Evolutionary conservation across 1,284 basidiomycete genomes (phyloP).

Genomic region (Papiliotrema laurentii): DNA sequence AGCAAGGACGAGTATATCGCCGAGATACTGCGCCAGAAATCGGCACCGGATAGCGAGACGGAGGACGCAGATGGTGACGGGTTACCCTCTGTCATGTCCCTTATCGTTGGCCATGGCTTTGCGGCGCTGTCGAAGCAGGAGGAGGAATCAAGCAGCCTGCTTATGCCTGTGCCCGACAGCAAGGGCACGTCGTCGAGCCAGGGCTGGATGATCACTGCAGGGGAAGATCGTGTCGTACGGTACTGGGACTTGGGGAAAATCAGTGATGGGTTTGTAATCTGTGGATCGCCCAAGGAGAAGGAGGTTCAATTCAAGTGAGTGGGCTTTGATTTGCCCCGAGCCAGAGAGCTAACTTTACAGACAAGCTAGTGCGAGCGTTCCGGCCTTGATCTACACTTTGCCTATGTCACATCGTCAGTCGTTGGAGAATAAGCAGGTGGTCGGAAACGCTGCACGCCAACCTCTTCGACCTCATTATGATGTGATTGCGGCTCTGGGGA

Average conservation of each 20-base stretch:
- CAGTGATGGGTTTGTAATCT: slow-evolving; percentile 39
- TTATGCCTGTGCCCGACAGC: slow-evolving; percentile 25
- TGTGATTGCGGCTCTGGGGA: slow-evolving; percentile 37
- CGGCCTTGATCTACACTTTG: slow-evolving; percentile 26
- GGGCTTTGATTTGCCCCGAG: background rate
- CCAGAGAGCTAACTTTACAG: slow-evolving; percentile 3
- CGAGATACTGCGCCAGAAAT: background rate
- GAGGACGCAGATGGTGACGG: background rate
- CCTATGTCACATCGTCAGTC: slow-evolving; percentile 22
- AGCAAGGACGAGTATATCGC: slow-evolving; percentile 1
- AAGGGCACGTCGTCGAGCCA: slow-evolving; percentile 8
- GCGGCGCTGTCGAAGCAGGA: slow-evolving; percentile 19
- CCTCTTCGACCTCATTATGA: slow-evolving; percentile 47
- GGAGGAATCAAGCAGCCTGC: slow-evolving; percentile 11
- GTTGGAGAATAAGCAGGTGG: slow-evolving; percentile 11
- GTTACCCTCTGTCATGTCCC: slow-evolving; percentile 8
- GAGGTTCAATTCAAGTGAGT: slow-evolving; percentile 39
- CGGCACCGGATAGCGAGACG: no score
- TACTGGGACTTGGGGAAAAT: slow-evolving; percentile 40
- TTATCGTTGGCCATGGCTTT: slow-evolving; percentile 30
- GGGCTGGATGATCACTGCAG: slow-evolving; percentile 42
- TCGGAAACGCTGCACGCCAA: slow-evolving; percentile 24
- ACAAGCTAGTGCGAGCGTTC: slow-evolving; percentile 8
- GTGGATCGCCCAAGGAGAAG: slow-evolving; percentile 42
- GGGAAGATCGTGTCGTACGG: slow-evolving; percentile 43